Conservation (phyloP, 306 rosid species). For the Vigna reflexopilosa region DNA sequence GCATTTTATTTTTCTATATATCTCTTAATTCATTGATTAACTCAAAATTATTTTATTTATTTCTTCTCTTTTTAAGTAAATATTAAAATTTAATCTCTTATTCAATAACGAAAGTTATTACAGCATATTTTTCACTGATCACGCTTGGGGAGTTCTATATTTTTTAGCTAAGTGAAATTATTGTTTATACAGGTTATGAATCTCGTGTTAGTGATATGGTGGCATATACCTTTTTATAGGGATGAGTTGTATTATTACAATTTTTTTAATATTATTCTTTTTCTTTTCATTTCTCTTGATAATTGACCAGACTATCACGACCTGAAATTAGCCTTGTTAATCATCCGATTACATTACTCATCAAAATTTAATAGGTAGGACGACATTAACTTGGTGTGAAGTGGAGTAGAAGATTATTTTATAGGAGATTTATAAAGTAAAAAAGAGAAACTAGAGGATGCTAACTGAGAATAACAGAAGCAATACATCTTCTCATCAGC, state of each 20-base stretch:
- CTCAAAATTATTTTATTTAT: no score
- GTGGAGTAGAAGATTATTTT: neutral
- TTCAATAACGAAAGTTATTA: no score
- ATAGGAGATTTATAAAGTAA: neutral
- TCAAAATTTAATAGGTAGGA: neutral
- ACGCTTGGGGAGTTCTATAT: neutral
- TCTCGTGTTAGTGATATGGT: neutral
- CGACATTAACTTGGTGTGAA: neutral
- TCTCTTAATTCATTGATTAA: no score
- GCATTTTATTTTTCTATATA: no score
- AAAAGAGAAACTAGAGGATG: neutral
- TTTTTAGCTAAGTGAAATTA: neutral
- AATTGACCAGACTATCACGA: no score
- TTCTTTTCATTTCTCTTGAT: neutral
- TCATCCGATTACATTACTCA: neutral
- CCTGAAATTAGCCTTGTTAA: neutral
- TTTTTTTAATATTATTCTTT: neutral
- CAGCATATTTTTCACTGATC: no score
- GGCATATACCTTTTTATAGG: neutral
- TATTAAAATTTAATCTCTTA: no score
- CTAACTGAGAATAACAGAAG: neutral
- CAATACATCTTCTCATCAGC: neutral
- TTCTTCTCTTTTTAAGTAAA: no score
- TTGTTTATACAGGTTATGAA: neutral
- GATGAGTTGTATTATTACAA: neutral